Evolutionary conservation across 202 grass and related monocot species (phyloP).

Genomic region (Brachypodium distachyon): DNA sequence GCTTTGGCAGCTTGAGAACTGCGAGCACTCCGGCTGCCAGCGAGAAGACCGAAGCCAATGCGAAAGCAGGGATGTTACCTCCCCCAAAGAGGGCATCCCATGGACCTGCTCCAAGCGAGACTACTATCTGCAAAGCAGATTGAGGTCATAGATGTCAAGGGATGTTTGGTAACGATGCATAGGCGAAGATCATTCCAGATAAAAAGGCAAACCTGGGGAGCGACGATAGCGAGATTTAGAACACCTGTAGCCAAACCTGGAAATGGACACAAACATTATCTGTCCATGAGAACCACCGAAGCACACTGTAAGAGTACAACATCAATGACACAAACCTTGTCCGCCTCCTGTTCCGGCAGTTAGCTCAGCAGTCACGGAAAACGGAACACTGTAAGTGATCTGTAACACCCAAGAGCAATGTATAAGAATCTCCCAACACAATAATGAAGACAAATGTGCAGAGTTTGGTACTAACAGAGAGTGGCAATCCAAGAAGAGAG

Average conservation of each 20-base stretch:
- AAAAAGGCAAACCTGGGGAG: conserved; percentile 57
- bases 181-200: neutral
- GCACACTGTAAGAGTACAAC: neutral
- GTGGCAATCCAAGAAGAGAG: conserved; percentile 88
- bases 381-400: conserved; percentile 96
- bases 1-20: conserved; percentile 57
- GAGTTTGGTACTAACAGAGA: conserved; percentile 53
- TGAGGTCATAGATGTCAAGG: neutral
- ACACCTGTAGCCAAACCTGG: conserved; percentile 90
- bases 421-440: conserved; percentile 18
- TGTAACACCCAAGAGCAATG: conserved; percentile 6
- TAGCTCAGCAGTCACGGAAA: conserved; percentile 84
- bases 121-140: conserved; percentile 58
- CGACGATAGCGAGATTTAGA: conserved; percentile 86
- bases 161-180: neutral
- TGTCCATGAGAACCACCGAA: neutral
- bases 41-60: conserved; percentile 72
- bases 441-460: neutral
- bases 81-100: conserved; percentile 95
- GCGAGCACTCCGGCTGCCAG: conserved; percentile 71
- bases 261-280: conserved; percentile 5
- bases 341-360: conserved; percentile 87
- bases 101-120: conserved; percentile 86
- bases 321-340: conserved; percentile 55
- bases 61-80: conserved; percentile 85